phyloP scores from a whole-genome alignment of 176 grass and related monocot species.

The Raddia distichophylla region DNA sequence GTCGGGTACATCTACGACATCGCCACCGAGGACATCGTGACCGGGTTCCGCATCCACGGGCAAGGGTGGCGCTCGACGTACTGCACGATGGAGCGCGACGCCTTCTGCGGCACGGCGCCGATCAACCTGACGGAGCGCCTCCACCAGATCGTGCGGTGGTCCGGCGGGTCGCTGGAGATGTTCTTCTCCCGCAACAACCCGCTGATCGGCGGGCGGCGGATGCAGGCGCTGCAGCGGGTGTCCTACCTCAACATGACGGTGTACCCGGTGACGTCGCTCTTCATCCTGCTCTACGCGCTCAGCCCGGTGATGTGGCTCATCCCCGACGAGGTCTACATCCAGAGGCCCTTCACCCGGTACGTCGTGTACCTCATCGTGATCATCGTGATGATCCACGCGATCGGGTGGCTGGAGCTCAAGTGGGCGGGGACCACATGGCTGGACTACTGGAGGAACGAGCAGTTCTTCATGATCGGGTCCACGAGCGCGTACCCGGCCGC shows the following conservation, averaged over 20 bases:
- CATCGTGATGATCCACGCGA: slow-evolving; percentile 11
- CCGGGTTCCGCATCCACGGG: slow-evolving; percentile 35
- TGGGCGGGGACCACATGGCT: slow-evolving; percentile 40
- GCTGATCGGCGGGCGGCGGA: neutral
- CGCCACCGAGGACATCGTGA: slow-evolving; percentile 46
- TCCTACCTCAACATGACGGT: slow-evolving; percentile 42
- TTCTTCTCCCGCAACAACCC: slow-evolving; percentile 53
- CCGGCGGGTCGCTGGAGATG: slow-evolving; percentile 42
- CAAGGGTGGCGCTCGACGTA: slow-evolving; percentile 50
- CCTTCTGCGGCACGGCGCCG: slow-evolving; percentile 34
- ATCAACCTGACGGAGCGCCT: slow-evolving; percentile 52
- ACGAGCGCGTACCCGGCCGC: slow-evolving; percentile 35
- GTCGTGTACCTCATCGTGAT: slow-evolving; percentile 12
- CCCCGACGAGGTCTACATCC: slow-evolving; percentile 28
- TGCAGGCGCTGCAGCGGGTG: neutral
- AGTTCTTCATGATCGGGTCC: slow-evolving; percentile 46
- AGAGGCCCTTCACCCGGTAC: slow-evolving; percentile 34
- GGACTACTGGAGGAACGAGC: slow-evolving; percentile 48
- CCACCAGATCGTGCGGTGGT: slow-evolving; percentile 42
- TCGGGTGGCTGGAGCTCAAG: slow-evolving; percentile 30
- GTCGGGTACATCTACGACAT: slow-evolving; percentile 42
- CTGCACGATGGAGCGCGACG: slow-evolving; percentile 8
- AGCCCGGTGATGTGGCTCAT: slow-evolving; percentile 47
- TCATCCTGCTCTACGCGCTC: slow-evolving; percentile 35
- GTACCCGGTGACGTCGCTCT: slow-evolving; percentile 39